Evolutionary conservation across 2,329 filamentous ascomycete species (phyloP), one percentile per base, ranked within the genome.

Genomic region (Aplosporella prunicola): DNA sequence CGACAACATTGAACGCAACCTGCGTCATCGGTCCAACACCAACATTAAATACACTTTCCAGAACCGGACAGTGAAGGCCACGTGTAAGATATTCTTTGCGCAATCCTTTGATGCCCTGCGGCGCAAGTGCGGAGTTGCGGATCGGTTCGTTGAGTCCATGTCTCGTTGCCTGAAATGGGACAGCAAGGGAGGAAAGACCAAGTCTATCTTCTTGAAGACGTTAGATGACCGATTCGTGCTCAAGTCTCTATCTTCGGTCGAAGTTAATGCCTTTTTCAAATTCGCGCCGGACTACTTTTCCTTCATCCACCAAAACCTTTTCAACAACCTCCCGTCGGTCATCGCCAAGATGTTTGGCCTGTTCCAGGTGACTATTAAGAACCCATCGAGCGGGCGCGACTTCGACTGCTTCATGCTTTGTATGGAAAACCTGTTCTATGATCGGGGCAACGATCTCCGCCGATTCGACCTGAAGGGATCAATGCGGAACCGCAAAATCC

Each of bases 341-440:
- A 98, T 98, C 52, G 91, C 91, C 20, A 98, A 98, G 66, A 98
- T 98, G 91, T 76, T 98, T 37, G 91, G 91, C 0, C 93, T 98
- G 58, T 98, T 94, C 64, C 89, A 96, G 51, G 82, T 98, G 32
- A 82, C 89, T 47, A 94, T 98, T 64, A 95, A 93, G 64, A 96
- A 96, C 50, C 85, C 91, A 0, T 71, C 76, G 13, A 95, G 88
- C 0, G 88, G 87, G 33, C 83, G 83, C 0, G 91, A 98, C 56
- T 89, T 94, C 59, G 93, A 93, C 56, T 85, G 89, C 61, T 93
- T 93, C 59, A 72, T 98, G 36, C 69, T 98, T 4, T 73, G 98
- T 13, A 98, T 96, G 78, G 91, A 98, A 62, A 98, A 98, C 49
- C 66, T 98, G 11, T 98, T 98, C 59, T 98, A 98, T 54, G 91